Evolutionary conservation across 768 basidiomycete genomes (phyloP), one percentile per base, ranked within the genome.

Genomic region (Harrya chromipes): DNA sequence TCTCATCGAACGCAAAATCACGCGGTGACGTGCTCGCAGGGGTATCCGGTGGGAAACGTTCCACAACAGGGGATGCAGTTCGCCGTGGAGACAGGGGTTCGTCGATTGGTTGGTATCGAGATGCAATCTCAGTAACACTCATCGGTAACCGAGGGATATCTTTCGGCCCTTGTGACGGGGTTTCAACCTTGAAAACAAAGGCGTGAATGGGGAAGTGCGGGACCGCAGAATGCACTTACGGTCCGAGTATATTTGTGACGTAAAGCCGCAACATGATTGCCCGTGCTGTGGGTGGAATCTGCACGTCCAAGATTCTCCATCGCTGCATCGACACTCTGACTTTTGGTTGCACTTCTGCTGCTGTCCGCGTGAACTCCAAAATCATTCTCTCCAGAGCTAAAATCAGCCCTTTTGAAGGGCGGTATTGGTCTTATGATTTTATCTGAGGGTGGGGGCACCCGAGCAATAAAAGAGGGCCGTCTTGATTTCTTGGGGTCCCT

Each of bases 231-330:
- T 4, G 11, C 14, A 71, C 83, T 38, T 57, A 87, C 87, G 47
- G 66, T 72, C 36, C 69, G 74, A 19, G 79, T 74, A 55, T 85
- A 89, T 43, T 78, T 79, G 60, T 77, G 78, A 38, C 83, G 76
- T 74, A 91, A 81, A 2, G 80, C 79, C 37, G 87, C 83, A 39
- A 90, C 87, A 21, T 84, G 68, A 56, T 79, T 82, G 12, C 77
- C 78, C 41, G 60, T 76, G 53, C 79, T 83, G 35, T 66, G 74
- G 6, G 73, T 75, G 3, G 81, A 79, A 39, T 83, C 81, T 19
- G 65, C 73, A 52, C 79, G 74, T 43, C 84, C 80, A 4, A 81
- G 56, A 14, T 60, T 31, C 46, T 66, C 62, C 35, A 67, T 72
- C 5, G 59, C 57, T 23, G 49, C 55, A 49, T 73, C 71, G 24